phyloP scores from a whole-genome alignment of 2,329 filamentous ascomycete species.

The Hymenoscyphus linearis region DNA sequence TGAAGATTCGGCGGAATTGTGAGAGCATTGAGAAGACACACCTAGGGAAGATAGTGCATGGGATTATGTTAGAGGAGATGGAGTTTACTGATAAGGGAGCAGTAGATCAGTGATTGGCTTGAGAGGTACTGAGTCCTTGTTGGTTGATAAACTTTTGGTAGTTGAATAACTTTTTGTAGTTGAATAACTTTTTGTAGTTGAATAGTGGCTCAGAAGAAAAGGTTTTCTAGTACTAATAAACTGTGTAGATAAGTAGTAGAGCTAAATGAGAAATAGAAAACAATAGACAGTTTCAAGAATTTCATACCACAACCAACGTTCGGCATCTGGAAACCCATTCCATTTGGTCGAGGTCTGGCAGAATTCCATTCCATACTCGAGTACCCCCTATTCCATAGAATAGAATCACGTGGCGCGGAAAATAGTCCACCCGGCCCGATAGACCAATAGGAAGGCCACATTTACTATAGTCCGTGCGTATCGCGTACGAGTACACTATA shows the following conservation, averaged over 20 bases:
- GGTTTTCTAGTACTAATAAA: not conserved
- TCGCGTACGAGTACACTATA: too few species aligned
- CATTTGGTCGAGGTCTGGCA: too few species aligned
- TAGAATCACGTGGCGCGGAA: too few species aligned
- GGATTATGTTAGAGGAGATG: conserved; percentile 25
- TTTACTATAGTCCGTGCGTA: too few species aligned
- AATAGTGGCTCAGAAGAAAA: not conserved
- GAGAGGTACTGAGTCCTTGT: not conserved
- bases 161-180: not conserved
- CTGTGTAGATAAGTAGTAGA: too few species aligned
- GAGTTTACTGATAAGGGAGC: conserved; percentile 3
- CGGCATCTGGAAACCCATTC: too few species aligned
- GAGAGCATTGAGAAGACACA: conserved; percentile 40
- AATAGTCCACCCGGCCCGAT: too few species aligned
- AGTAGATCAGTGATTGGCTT: not conserved
- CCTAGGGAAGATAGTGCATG: conserved; percentile 37
- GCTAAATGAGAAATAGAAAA: not conserved
- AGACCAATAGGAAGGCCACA: too few species aligned
- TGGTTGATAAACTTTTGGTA: not conserved
- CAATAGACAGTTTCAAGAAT: not conserved
- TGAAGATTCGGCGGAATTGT: conserved; percentile 31
- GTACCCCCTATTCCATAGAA: too few species aligned
- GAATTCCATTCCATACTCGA: too few species aligned
- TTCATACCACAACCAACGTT: too few species aligned
- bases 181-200: not conserved